Evolutionary conservation across 1,284 basidiomycete genomes (phyloP), one percentile per base, ranked within the genome.

Genomic region (Microbotryum intermedium): DNA sequence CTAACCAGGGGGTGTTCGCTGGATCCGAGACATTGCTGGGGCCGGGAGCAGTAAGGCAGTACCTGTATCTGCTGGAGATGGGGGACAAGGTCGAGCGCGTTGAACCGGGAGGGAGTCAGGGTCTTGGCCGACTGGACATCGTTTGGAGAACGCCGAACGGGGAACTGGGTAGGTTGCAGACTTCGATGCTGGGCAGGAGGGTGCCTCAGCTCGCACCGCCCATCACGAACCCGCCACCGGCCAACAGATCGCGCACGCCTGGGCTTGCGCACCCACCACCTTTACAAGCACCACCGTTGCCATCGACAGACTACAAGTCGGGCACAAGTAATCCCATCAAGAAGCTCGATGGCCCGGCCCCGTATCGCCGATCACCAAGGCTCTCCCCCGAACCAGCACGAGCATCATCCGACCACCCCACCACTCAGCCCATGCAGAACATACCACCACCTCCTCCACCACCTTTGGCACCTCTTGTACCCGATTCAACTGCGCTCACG

Each of bases 21-120:
- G 50, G 26, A 1, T 42, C 39, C 18, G 26, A 7, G 2, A 16
- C 62, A 30, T 52, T 65, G 9, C 58, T 74, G 1, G 58, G 63
- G 16, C 69, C 72, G 18, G 68, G 65, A 3, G 71, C 70, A 25
- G 62, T 72, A 1, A 49, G 71, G 5, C 73, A 74, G 64, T 73
- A 70, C 50, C 57, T 74, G 13, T 74, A 70, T 50, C 53, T 64
- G 1, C 53, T 73, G 1, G 50, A 23, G 10, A 30, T 46, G 18
- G 28, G 26, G 6, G 18, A 16, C 16, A 49, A 30, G 29, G 39
- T 23, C 18, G 21, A 23, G 25, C 18, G 6, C 10, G 52, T 21
- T 4, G n/a, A 20, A 10, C 58, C 58, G 2, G 60, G 58, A 2
- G 25, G 55, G 0, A 52, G 42, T 10, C 64, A 65, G 23, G 43